Evolutionary conservation across 2,329 filamentous ascomycete species (phyloP), one percentile per base, ranked within the genome.

Genomic region (Atkinsonella texensis): DNA sequence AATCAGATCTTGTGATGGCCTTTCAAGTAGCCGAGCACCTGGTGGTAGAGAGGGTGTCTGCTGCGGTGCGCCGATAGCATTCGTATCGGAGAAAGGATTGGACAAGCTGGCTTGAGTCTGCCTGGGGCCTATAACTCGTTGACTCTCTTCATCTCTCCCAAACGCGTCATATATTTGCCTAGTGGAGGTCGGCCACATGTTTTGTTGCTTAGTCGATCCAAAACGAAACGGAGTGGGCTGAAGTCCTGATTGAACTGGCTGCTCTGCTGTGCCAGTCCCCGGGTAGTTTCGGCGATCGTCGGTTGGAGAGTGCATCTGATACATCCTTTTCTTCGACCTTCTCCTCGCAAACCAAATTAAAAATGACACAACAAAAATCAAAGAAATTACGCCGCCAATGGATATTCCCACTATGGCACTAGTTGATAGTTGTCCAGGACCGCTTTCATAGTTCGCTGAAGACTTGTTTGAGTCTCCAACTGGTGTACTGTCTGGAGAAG

Each of bases 341-440:
- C 43, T 69, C 68, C 55, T 74, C 68, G 70, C 71, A 55, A 76
- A 68, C 76, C 75, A 81, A 10, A 77, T 56, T 2, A 78, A 54
- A 41, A 80, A 69, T 0, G 65, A 70, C 20, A 77, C 57, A 15
- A 80, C 53, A 3, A 69, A 68, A 28, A 28, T 28, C 38, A 66
- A 33, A 15, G 55, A 64, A 0, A 73, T 70, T 1, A 77, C 60
- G 4, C 72, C 72, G 31, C 76, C 77, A 4, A 78, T 62, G 2
- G 78, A 71, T 40, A 76, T 73, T 10, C 74, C 77, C 1, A 74
- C 74, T 43, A 81, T 68, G 6, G 72, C 71, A 5, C 59, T 60
- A 3, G 58, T 62, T 6, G 62, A 47, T 15, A 55, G 43, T 12
- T 38, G 12, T 18, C 20, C 20, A 23, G 20, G 20, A 23, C 20